Evolutionary conservation across 2,329 filamentous ascomycete species (phyloP).

Genomic region (Alternaria angustiovoidea): DNA sequence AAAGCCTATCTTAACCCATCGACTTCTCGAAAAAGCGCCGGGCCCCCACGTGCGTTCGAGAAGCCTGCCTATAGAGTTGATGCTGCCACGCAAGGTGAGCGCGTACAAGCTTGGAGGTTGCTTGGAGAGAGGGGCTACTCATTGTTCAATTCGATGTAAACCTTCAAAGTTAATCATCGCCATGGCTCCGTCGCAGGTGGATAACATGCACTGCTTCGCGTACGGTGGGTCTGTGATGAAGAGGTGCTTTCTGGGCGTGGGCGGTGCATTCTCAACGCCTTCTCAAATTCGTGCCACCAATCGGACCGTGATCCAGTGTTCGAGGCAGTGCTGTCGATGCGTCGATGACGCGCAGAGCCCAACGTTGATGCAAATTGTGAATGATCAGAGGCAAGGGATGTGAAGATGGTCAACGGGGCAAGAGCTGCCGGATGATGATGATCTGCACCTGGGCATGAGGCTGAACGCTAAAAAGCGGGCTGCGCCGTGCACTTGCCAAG

Average conservation of each 20-base stretch:
- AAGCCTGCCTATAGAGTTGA: slow-evolving; percentile 5
- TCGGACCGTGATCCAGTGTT: slow-evolving; percentile 8
- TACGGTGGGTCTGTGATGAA: slow-evolving; percentile 9
- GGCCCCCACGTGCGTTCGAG: slow-evolving; percentile 9
- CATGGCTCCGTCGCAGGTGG: not conserved
- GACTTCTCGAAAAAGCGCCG: slow-evolving; percentile 14
- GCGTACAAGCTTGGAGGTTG: slow-evolving; percentile 4
- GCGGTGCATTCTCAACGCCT: slow-evolving; percentile 9
- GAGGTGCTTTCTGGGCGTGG: slow-evolving; percentile 9
- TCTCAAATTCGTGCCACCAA: not conserved
- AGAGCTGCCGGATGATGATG: slow-evolving; percentile 10
- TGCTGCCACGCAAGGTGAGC: slow-evolving; percentile 2
- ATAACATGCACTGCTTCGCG: slow-evolving; percentile 2
- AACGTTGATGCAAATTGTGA: slow-evolving; percentile 7
- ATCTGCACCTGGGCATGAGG: slow-evolving; percentile 15
- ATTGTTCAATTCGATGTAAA: not conserved
- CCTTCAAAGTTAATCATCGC: not conserved
- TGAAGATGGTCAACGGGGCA: slow-evolving; percentile 2
- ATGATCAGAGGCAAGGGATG: not conserved
- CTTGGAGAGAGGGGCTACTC: not conserved
- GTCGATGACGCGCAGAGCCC: slow-evolving; percentile 3
- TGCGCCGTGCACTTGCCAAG: slow-evolving; percentile 12
- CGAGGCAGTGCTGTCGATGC: slow-evolving; percentile 1
- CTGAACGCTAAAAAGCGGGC: slow-evolving; percentile 14
- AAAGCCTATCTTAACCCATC: slow-evolving; percentile 26